These are phyloP conservation scores for Populus davidiana DNA, from an alignment of 345 rosid species.

Conservation along the genomic window DNA sequence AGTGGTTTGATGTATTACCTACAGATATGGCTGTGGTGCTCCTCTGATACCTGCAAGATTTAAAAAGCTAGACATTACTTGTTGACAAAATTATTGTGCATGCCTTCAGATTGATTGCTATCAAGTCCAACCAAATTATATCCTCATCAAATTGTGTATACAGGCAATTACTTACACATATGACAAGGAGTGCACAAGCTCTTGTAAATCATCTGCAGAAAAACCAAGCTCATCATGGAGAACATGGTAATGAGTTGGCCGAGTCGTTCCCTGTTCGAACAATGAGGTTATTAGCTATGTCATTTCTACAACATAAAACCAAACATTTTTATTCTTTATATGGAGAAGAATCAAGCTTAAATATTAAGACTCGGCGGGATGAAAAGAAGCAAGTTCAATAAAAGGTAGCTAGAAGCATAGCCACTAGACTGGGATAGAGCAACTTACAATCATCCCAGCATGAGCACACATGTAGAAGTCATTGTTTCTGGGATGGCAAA, in stretches of 20 bases:
- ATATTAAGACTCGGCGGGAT: too few relatives aligned
- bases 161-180: slow-evolving; percentile 28
- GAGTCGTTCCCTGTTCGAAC: slow-evolving; percentile 26
- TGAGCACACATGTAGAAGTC: slow-evolving; percentile 48
- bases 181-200: slow-evolving; percentile 37
- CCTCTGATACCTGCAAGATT: slow-evolving; percentile 38
- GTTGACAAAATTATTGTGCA: background rate
- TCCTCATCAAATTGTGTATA: too few relatives aligned
- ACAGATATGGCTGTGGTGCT: slow-evolving; percentile 41
- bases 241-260: slow-evolving; percentile 37
- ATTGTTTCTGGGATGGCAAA: slow-evolving; percentile 40
- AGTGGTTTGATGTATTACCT: slow-evolving; percentile 12
- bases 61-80: background rate
- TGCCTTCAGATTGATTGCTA: background rate
- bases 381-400: too few relatives aligned
- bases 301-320: background rate
- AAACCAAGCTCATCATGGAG: slow-evolving; percentile 29
- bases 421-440: background rate
- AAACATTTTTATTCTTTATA: background rate
- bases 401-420: too few relatives aligned
- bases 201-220: slow-evolving; percentile 33
- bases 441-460: slow-evolving; percentile 48
- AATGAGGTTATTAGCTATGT: too few relatives aligned
- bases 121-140: too few relatives aligned
- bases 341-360: background rate